phyloP scores from a whole-genome alignment of 2,329 filamentous ascomycete species.

The Rasamsonia emersonii region DNA sequence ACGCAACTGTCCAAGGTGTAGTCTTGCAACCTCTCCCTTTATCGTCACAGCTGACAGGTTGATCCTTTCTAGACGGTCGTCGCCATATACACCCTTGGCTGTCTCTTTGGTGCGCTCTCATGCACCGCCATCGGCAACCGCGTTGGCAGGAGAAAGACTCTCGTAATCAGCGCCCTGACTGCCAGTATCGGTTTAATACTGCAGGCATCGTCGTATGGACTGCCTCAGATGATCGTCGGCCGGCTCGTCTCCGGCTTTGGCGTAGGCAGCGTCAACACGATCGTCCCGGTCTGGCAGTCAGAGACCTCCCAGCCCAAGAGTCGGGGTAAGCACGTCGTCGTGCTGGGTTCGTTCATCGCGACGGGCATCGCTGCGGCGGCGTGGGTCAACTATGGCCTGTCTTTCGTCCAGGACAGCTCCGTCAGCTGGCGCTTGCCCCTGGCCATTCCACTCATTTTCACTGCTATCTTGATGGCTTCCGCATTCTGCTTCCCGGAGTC shows the following conservation, averaged over 20 bases:
- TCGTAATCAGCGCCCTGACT: constrained; percentile 28
- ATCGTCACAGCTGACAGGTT: too few species aligned
- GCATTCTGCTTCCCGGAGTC: constrained; percentile 15
- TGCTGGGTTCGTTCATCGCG: constrained; percentile 41
- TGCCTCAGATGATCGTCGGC: constrained; percentile 37
- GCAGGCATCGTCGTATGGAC: constrained; percentile 33
- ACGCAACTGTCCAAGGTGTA: constrained; percentile 39
- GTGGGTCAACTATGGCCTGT: constrained; percentile 41
- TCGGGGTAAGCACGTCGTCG: constrained; percentile 43
- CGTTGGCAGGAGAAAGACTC: constrained; percentile 36
- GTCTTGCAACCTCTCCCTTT: too few species aligned
- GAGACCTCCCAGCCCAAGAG: constrained; percentile 29
- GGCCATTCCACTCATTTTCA: constrained; percentile 27
- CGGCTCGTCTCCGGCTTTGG: constrained; percentile 36
- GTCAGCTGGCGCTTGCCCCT: constrained; percentile 38
- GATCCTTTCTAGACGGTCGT: too few species aligned
- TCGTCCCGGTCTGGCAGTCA: constrained; percentile 39
- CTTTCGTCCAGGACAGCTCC: constrained; percentile 24
- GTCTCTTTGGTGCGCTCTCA: constrained; percentile 36
- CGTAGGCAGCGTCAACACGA: constrained; percentile 36
- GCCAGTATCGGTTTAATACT: constrained; percentile 36
- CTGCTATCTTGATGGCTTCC: constrained; percentile 28
- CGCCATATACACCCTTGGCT: constrained; percentile 37
- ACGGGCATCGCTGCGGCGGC: constrained; percentile 37
- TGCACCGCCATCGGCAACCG: constrained; percentile 37